Base-by-base conservation (phyloP, 2,329 filamentous ascomycete species). In the Talaromyces verruculosus region DNA sequence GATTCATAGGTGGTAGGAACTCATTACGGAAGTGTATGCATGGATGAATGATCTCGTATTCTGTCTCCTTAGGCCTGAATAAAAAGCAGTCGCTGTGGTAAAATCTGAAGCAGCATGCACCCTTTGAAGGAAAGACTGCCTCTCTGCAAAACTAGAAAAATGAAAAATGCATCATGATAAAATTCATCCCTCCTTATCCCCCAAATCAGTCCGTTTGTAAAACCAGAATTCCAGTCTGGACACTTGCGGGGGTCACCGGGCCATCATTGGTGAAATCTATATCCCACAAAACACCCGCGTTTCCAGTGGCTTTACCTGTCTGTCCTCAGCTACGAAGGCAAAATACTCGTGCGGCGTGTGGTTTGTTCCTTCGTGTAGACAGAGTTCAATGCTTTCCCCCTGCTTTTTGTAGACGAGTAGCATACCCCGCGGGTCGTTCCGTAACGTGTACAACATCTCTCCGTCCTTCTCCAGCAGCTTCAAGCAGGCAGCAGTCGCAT, bases 401-500 rank as follows among this genome's bases (percentile, higher is more conserved):
- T n/a, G 33, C 7, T 7, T 13, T 41, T 41, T 41, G 6, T 41
- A 41, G 17, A 41, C 6, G 5, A 41, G 15, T 41, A 41, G 17
- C 15, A 41, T n/a, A 7, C 39, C 39, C 15, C 39, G 5, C 17
- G 39, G 15, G 17, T n/a, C 39, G 39, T 41, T n/a, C 17, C 15
- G 15, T 15, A 41, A 17, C 39, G n/a, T n/a, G 17, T n/a, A 41
- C 15, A 41, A 13, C 33, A 35, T 35, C 3, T 4, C 13, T 35
- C 10, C 33, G 13, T 35, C 33, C 33, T 35, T 35, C 33, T 35
- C 10, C 8, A 35, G 11, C 8, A 11, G 2, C 33, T 35, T 1
- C 33, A 45, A 33, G 60, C 60, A 51, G 60, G 41, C 6, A 47
- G 22, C 10, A 62, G 60, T 28, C 57, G 3, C 60, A 62, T 62